Base-by-base conservation (phyloP, 2,329 filamentous ascomycete species). In the Helotiales sp. region DNA sequence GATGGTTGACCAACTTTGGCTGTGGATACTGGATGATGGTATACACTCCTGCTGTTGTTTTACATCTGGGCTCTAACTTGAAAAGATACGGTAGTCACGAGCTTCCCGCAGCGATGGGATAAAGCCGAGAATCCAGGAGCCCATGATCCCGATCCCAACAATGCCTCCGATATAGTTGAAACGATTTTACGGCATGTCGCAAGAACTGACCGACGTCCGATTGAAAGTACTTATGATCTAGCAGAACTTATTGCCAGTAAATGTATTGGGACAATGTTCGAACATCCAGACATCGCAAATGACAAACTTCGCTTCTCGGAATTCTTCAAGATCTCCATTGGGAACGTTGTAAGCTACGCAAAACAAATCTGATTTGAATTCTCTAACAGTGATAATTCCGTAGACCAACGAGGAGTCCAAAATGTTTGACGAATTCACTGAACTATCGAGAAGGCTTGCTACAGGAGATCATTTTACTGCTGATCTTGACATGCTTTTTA, bases 1-100 rank as follows among this genome's bases (percentile, higher is more conserved):
- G 6, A 58, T 58, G 54, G 54, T 58, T 26, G 54, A 58, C 34
- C 54, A 58, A 20, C 54, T 58, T 43, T 58, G 54, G 54, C 54
- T 58, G 3, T 58, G 54, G 54, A 58, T 58, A 15, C 6, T 58
- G n/a, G 54, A 58, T 15, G 43, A 58, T 8, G 54, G 54, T 58
- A 28, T 26, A 11, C 17, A 28, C 28, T n/a, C 20, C 22, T n/a
- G 17, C 10, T 15, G 17, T 15, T 17, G 22, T 20, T 49, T 22
- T 13, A 13, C 34, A 17, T 17, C 10, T 13, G n/a, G 17, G 28
- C 20, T 11, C 52, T 55, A 15, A 26, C 20, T 10, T 26, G 54
- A 11, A 43, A 2, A 58, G 54, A 58, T n/a, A 58, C 54, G 6
- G 32, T 58, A 6, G 54, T 58, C 20, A 58, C 54, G 6, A 40